Percentiles rank a stretch among this genome's conserved stretches.
These are phyloP conservation scores for Candida koratica DNA, from an alignment of 805 yeast species.

Conservation along the genomic window DNA sequence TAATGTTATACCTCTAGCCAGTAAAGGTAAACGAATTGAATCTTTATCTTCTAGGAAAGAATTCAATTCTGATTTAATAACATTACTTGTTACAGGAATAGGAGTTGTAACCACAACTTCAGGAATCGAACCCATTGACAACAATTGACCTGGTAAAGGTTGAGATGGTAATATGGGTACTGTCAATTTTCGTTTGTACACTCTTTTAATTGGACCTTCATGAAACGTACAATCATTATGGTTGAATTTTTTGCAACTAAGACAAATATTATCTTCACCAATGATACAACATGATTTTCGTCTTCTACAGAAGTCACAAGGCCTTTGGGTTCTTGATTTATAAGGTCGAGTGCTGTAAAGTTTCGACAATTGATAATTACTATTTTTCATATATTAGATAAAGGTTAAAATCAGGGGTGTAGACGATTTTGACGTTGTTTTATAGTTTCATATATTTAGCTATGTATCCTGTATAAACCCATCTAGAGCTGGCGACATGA, in stretches of 20 bases:
- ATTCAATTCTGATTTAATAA: too few species aligned
- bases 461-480: not conserved
- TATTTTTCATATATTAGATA: slow-evolving; percentile 8
- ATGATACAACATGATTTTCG: slow-evolving; percentile 35
- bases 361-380: slow-evolving; percentile 11
- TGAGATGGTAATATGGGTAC: slow-evolving; percentile 11
- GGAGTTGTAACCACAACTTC: too few species aligned
- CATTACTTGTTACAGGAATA: too few species aligned
- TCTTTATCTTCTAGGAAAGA: too few species aligned
- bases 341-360: slow-evolving; percentile 23
- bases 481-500: too few species aligned
- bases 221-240: slow-evolving; percentile 27
- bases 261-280: slow-evolving; percentile 27
- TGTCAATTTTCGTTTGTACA: slow-evolving; percentile 5
- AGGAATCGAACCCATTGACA: not conserved
- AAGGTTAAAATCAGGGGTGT: not conserved
- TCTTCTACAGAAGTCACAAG: slow-evolving; percentile 34
- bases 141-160: not conserved
- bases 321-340: slow-evolving; percentile 31
- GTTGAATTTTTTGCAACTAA: slow-evolving; percentile 28
- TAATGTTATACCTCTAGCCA: too few species aligned
- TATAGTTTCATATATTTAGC: not conserved
- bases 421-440: slow-evolving; percentile 2
- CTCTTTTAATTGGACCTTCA: slow-evolving; percentile 26
- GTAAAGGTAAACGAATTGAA: too few species aligned